Evolutionary conservation across 2,329 filamentous ascomycete genomes (phyloP), one percentile per base, ranked within the genome.

Genomic region (Microdochium bolleyi): DNA sequence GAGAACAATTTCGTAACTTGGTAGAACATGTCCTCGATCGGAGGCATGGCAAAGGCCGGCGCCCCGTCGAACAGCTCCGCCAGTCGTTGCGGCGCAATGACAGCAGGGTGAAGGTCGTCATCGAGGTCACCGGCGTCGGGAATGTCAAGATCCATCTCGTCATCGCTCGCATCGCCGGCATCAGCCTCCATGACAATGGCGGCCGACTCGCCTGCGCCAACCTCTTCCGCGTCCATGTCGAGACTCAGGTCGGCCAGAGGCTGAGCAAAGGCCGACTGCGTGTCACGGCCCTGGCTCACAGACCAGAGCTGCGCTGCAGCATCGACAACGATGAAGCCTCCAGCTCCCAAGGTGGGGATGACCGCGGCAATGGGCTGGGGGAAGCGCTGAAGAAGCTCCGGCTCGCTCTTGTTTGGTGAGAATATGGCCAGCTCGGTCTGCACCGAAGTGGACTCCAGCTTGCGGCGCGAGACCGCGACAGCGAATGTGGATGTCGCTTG

Each of bases 271-370:
- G 74, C 68, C 1, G 76, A 71, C 2, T 73, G 72, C 27, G 80
- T 75, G 53, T 81, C 76, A 30, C 80, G 79, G 60, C 79, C 79
- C 63, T 87, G 81, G 37, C 76, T 73, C 34, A 84, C 64, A 25
- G 79, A 80, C 71, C 83, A 84, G 38, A 95, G 74, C 61, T 88
- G 85, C 14, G 89, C 89, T 0, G 82, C 76, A n/a, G 85, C 78
- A 64, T 95, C 90, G 5, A 96, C 69, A 10, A 86, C 72, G 38
- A 94, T 73, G 65, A 89, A 96, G 3, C 90, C 89, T 48, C 82
- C 83, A 2, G 83, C 80, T 21, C 76, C 77, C 13, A 78, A 73
- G 21, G 82, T 77, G 2, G 88, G 78, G 2, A 89, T 72, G 1
- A 96, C 69, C 13, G 85, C 83, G 22, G 87, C 81, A 11, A 90